These are phyloP conservation scores for Hericium erinaceus DNA, from an alignment of 768 basidiomycete genomes.

Conservation along the genomic window DNA sequence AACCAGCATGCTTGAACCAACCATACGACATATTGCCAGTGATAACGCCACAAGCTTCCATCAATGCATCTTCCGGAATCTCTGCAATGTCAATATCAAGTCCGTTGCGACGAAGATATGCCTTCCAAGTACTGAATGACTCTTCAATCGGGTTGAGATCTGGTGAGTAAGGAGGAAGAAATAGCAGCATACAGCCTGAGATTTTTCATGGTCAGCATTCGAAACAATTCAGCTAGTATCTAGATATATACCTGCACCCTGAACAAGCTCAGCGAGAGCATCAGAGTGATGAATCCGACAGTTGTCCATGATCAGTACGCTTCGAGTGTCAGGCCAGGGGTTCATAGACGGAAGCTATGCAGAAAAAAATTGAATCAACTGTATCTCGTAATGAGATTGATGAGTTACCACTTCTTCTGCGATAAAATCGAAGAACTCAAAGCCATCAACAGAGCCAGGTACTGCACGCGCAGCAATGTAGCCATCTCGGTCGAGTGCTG, in stretches of 20 bases:
- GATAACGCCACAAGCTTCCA: constrained; percentile 18
- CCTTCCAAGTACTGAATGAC: constrained; percentile 22
- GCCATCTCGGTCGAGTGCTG: constrained; percentile 20
- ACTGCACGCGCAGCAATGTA: constrained; percentile 19
- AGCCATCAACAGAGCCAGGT: constrained; percentile 20
- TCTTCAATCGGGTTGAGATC: constrained; percentile 29
- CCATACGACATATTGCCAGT: constrained; percentile 19
- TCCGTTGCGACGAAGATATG: constrained; percentile 17
- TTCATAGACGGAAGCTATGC: not conserved
- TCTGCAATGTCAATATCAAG: not conserved
- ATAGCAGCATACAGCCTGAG: constrained; percentile 18
- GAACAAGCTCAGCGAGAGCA: not conserved
- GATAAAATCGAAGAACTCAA: constrained; percentile 24
- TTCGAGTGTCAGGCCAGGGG: not conserved
- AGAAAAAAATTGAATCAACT: not conserved
- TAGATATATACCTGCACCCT: not conserved
- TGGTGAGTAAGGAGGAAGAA: constrained; percentile 28
- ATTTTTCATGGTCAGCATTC: no score
- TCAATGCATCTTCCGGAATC: constrained; percentile 14
- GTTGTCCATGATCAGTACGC: not conserved
- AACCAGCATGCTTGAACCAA: constrained; percentile 18
- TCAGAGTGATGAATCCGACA: not conserved
- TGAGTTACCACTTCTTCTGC: constrained; percentile 18
- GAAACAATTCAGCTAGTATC: not conserved
- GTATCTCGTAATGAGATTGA: not conserved